These are phyloP conservation scores for Taphrina wiesneri DNA, from an alignment of 1,139 yeast species.

Conservation along the genomic window DNA sequence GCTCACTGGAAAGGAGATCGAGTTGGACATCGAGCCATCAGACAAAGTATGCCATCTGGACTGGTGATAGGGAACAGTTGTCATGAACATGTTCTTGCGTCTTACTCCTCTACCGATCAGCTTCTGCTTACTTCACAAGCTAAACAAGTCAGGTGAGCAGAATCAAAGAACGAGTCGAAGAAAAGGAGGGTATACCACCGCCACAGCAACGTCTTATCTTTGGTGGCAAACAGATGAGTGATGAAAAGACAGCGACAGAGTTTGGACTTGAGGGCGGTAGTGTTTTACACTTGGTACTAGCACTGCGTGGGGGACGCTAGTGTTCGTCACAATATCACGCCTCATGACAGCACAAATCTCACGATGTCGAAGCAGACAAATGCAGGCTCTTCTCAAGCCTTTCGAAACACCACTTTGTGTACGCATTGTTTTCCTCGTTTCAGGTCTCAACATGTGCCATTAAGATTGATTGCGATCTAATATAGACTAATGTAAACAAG, in stretches of 20 bases:
- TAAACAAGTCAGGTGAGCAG: slow-evolving; percentile 56
- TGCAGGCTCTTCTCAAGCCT: not conserved
- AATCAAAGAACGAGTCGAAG: slow-evolving; percentile 91
- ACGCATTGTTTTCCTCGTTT: not conserved
- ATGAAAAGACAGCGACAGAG: slow-evolving; percentile 65
- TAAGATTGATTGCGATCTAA: not conserved
- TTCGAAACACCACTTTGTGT: not conserved
- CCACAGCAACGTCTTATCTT: slow-evolving; percentile 89
- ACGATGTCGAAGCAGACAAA: not conserved
- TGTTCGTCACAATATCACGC: not conserved
- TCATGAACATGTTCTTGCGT: not conserved
- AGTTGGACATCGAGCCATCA: slow-evolving; percentile 72
- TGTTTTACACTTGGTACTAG: slow-evolving; percentile 81
- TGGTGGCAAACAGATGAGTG: slow-evolving; percentile 89
- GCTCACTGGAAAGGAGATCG: slow-evolving; percentile 52
- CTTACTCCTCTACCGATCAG: not conserved
- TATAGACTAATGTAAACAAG: not conserved
- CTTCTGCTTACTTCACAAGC: not conserved
- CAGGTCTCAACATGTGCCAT: not conserved
- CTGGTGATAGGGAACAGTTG: too few species aligned
- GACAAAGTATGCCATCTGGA: slow-evolving; percentile 61
- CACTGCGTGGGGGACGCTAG: slow-evolving; percentile 75
- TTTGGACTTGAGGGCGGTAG: slow-evolving; percentile 69
- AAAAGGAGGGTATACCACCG: slow-evolving; percentile 97
- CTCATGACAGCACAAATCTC: not conserved